Evolutionary conservation across 139 green algal genomes (phyloP), one percentile per base, ranked within the genome.

Genomic region (Gonium pectorale): DNA sequence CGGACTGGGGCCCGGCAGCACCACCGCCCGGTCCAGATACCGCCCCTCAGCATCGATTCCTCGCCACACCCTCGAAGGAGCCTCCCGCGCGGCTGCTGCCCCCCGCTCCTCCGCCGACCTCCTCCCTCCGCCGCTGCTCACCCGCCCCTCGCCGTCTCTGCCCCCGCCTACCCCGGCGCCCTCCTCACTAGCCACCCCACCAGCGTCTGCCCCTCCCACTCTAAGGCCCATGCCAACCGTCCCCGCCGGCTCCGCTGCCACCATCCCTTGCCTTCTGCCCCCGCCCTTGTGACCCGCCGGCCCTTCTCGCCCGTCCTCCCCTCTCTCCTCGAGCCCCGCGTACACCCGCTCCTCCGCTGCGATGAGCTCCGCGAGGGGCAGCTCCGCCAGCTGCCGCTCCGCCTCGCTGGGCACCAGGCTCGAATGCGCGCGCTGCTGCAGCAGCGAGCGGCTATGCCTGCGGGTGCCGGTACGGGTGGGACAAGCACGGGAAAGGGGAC

Each of bases 311-410:
- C 56, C 56, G 15, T n/a, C 56, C 21, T 5, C 56, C 17, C 56
- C 56, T 64, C 17, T 7, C 60, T 19, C 9, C 60, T 43, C n/a
- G n/a, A 8, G 9, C 7, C 60, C n/a, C 1, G 35, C 35, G 35
- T 19, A n/a, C 31, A 43, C 77, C 31, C 40, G 38, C 77, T 71
- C 77, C 59, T 83, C 77, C 21, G 21, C 62, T 35, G 77, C 77
- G 1, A 83, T 29, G 5, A 83, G 60, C 77, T 83, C 43, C 40
- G 77, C 77, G 17, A 83, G 77, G 0, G 62, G 43, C 60, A 83
- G 17, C 41, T 49, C 60, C 43, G 77, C 77, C 43, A 74, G 22
- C 3, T 43, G 60, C 0, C 62, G n/a, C 62, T 83, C 41, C 0
- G 2, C 38, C 0, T n/a, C 38, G 8, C 21, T 21, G 29, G 29